A percentile compares a stretch with the other conserved stretches of the same genome.
phyloP scores from a whole-genome alignment of 2,329 filamentous ascomycete genomes.

The Diaporthe aspalathi region DNA sequence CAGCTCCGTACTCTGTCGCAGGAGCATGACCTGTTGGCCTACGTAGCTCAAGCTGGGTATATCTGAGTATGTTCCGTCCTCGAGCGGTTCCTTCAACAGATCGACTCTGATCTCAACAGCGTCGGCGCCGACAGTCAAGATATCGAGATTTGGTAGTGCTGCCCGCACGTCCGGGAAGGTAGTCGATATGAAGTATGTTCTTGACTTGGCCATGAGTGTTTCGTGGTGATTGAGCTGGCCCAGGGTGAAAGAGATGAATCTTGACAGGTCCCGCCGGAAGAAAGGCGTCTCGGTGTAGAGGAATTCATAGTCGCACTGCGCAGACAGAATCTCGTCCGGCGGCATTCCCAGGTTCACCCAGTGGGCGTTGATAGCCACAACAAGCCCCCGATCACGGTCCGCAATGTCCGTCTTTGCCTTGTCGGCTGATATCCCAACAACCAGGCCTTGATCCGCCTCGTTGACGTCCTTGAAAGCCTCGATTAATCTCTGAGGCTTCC shows the following conservation, averaged over 20 bases:
- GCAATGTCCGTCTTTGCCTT: slow-evolving; percentile 69
- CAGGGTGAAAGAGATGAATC: slow-evolving; percentile 82
- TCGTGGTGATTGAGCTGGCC: slow-evolving; percentile 84
- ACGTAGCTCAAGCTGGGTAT: slow-evolving; percentile 86
- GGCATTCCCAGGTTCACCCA: slow-evolving; percentile 78
- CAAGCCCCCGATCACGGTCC: slow-evolving; percentile 65
- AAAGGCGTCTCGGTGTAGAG: slow-evolving; percentile 80
- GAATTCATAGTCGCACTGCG: slow-evolving; percentile 85
- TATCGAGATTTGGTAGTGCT: slow-evolving; percentile 86
- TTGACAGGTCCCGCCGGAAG: slow-evolving; percentile 79
- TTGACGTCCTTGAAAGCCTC: slow-evolving; percentile 65
- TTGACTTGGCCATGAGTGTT: slow-evolving; percentile 79
- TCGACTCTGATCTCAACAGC: slow-evolving; percentile 88
- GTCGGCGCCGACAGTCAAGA: slow-evolving; percentile 86
- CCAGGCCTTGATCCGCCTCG: slow-evolving; percentile 68
- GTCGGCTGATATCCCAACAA: slow-evolving; percentile 73
- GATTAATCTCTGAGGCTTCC: slow-evolving; percentile 75
- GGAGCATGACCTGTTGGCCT: slow-evolving; percentile 84
- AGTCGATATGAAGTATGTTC: slow-evolving; percentile 88
- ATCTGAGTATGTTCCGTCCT: slow-evolving; percentile 69
- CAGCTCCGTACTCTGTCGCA: slow-evolving; percentile 85
- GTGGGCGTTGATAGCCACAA: slow-evolving; percentile 81
- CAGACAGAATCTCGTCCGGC: slow-evolving; percentile 73
- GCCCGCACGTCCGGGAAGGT: slow-evolving; percentile 89
- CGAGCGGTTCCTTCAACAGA: slow-evolving; percentile 77